Conservation (phyloP, 2,329 filamentous ascomycete species). For the Tolypocladium guangdongense region DNA sequence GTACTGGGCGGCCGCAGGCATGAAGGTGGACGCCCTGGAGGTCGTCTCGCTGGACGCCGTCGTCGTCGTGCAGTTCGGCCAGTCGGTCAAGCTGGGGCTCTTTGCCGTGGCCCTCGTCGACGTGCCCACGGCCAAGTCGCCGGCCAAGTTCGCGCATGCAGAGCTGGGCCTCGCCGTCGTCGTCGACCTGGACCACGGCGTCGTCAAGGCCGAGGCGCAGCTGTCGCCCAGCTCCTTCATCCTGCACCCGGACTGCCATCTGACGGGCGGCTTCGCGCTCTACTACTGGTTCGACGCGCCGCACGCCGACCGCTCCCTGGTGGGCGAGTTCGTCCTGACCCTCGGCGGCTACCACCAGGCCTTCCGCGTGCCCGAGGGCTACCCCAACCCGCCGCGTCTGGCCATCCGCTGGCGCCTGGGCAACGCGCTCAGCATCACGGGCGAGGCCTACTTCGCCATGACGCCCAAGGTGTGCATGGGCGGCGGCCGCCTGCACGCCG, state of each 20-base stretch:
- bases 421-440: constrained; percentile 19
- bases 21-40: constrained; percentile 26
- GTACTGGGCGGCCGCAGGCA: constrained; percentile 27
- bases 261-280: too few relatives aligned
- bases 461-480: constrained; percentile 33
- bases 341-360: constrained; percentile 33
- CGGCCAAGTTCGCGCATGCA: constrained; percentile 20
- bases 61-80: constrained; percentile 19
- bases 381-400: constrained; percentile 25
- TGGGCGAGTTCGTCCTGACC: constrained; percentile 32
- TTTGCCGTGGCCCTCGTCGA: constrained; percentile 19
- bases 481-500: constrained; percentile 20
- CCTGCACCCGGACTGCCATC: constrained; percentile 9
- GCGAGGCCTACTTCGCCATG: constrained; percentile 33
- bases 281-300: too few relatives aligned
- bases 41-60: constrained; percentile 25
- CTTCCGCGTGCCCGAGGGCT: constrained; percentile 21
- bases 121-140: constrained; percentile 12
- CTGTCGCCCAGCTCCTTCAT: constrained; percentile 29
- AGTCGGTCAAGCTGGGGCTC: constrained; percentile 20
- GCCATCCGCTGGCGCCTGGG: constrained; percentile 25
- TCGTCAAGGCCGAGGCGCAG: constrained; percentile 25
- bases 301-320: constrained; percentile 5
- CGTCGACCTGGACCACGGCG: constrained; percentile 23
- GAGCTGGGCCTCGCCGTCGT: constrained; percentile 24